These are phyloP conservation scores for Blastocladiella britannica DNA, from an alignment of 192 early-diverging fungal species.

Conservation along the genomic window DNA sequence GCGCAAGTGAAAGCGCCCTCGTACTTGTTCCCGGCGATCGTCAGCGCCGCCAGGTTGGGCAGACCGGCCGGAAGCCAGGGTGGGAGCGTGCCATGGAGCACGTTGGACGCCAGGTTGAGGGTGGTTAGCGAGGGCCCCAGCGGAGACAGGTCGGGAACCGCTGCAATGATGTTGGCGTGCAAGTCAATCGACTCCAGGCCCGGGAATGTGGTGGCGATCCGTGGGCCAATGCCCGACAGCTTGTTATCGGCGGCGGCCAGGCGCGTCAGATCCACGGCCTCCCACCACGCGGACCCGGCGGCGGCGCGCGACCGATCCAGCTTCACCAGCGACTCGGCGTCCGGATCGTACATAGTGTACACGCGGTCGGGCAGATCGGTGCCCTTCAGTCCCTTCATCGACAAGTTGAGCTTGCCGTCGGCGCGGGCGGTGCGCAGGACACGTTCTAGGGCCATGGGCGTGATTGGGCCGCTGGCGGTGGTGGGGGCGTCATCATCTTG, in stretches of 20 bases:
- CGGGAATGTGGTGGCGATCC: too few relatives aligned
- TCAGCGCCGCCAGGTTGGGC: neutral
- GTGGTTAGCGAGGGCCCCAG: too few relatives aligned
- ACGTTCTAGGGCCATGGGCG: neutral
- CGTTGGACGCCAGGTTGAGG: neutral
- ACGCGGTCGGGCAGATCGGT: neutral
- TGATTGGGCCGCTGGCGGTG: neutral
- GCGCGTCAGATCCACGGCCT: neutral
- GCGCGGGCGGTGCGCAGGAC: neutral
- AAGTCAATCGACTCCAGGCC: too few relatives aligned
- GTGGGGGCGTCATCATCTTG: neutral
- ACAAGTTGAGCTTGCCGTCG: neutral
- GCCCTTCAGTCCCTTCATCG: neutral
- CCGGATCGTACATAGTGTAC: neutral
- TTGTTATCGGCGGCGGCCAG: too few relatives aligned
- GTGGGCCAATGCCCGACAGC: too few relatives aligned
- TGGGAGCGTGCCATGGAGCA: too few relatives aligned
- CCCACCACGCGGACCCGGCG: neutral
- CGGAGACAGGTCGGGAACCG: too few relatives aligned
- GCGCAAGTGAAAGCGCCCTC: neutral
- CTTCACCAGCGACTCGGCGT: neutral
- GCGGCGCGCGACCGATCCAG: too few relatives aligned
- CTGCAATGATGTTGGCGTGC: too few relatives aligned
- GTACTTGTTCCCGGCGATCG: neutral
- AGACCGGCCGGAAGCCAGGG: neutral